Base-by-base conservation (phyloP, 2,329 filamentous ascomycete species). In the Trichoderma arundinaceum region DNA sequence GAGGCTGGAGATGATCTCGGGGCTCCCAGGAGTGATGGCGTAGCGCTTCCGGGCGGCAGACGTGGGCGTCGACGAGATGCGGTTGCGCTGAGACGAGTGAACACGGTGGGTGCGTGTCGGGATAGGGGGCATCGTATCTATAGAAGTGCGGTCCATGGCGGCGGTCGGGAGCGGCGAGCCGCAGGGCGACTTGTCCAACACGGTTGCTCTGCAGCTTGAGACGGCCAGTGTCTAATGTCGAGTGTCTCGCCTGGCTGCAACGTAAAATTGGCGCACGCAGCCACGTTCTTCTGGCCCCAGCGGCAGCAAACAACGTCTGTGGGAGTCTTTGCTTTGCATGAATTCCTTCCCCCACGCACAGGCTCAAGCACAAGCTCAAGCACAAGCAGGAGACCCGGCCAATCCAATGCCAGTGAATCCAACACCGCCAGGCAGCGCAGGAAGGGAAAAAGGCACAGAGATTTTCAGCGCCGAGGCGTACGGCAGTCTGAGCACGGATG, bases 1-100 rank as follows among this genome's bases (percentile, higher is more conserved):
- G 62, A 88, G 80, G 63, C 83, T 86, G 32, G 86, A 88, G 66
- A 90, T 92, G 74, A 93, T 85, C 74, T 91, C 89, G 66, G 90
- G 89, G 56, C 86, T 87, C 13, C 86, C 82, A 46, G 83, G 80
- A 32, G 79, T 73, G 51, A 79, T 68, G 65, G 68, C 72, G 49
- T 67, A 66, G 35, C 59, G 68, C 63, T 52, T 66, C 46, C 35
- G 53, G 12, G 56, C 56, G 38, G 52, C 56, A 32, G 57, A 39
- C 7, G 64, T 66, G 32, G 66, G 52, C 41, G 64, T 43, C n/a
- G 60, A 54, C 39, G 60, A 53, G 13, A 51, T 46, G 46, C 43
- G 65, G 17, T 52, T 58, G 57, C 33, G 65, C 33, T 56, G 64
- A 22, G 53, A 51, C 44, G 65, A 72, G 59, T 70, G 69, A 22